Conservation (phyloP, 1,284 basidiomycete species). For the Tilletiopsis washingtonensis region DNA sequence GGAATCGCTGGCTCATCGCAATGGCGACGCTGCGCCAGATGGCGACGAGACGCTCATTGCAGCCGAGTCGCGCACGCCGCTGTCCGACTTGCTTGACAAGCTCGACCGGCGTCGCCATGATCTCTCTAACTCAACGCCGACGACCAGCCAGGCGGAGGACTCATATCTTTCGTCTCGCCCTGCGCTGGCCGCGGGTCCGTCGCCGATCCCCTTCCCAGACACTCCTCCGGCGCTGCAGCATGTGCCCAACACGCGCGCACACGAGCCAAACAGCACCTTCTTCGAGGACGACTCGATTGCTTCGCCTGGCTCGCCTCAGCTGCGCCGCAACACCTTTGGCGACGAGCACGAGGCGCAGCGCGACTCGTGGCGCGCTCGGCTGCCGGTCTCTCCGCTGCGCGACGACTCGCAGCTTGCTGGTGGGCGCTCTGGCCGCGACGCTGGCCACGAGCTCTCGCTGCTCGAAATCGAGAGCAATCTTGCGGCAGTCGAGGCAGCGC, state of each 20-base stretch:
- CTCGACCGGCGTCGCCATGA: neutral
- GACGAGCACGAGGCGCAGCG: neutral
- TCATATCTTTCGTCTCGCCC: neutral
- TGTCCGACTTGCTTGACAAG: neutral
- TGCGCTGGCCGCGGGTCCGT: neutral
- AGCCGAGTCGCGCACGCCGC: neutral
- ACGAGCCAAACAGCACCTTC: neutral
- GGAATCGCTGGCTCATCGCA: no score
- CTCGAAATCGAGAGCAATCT: constrained; percentile 9
- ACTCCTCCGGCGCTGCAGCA: neutral
- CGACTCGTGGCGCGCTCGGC: neutral
- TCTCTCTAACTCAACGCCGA: neutral
- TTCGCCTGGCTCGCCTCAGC: neutral
- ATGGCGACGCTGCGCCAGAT: neutral
- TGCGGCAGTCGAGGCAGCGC: constrained; percentile 9
- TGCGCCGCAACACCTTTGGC: constrained; percentile 1
- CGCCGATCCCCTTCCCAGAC: neutral
- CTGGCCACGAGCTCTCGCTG: neutral
- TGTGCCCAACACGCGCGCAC: neutral
- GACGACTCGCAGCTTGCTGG: neutral
- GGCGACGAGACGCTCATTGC: neutral
- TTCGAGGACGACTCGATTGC: neutral
- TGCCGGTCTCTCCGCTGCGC: no score
- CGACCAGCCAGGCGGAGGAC: neutral
- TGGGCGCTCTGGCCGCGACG: neutral